These are phyloP conservation scores for Barnettozyma pratensis DNA, from an alignment of 805 yeast genomes.

Conservation along the genomic window DNA sequence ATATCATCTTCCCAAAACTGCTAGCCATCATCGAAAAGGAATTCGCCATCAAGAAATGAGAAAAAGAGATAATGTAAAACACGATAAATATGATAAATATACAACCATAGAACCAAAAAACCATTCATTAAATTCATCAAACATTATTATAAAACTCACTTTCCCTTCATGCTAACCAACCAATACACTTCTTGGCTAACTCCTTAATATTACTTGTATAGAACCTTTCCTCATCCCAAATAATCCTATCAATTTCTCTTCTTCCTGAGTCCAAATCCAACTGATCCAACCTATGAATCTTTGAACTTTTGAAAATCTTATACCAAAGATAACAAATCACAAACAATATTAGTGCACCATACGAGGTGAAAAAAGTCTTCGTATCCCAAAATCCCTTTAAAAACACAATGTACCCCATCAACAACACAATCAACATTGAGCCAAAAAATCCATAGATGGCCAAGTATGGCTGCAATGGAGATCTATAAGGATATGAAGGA, in stretches of 20 bases:
- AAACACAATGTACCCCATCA: slow-evolving; percentile 62
- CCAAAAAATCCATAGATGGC: slow-evolving; percentile 61
- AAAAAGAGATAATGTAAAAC: background rate
- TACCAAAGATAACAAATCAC: slow-evolving; percentile 46
- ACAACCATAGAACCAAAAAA: too few relatives aligned
- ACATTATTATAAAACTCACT: too few relatives aligned
- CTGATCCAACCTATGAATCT: slow-evolving; percentile 63
- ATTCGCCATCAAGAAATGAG: slow-evolving; percentile 15
- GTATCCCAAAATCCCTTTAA: slow-evolving; percentile 53
- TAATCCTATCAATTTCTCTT: slow-evolving; percentile 72
- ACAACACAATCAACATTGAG: slow-evolving; percentile 42
- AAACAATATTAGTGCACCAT: slow-evolving; percentile 56
- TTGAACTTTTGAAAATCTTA: slow-evolving; percentile 55
- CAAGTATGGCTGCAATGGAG: slow-evolving; percentile 65
- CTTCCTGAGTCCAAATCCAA: slow-evolving; percentile 81
- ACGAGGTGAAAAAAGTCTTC: slow-evolving; percentile 57
- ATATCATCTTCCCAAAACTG: slow-evolving; percentile 74
- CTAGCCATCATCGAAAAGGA: slow-evolving; percentile 32
- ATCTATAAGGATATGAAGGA: slow-evolving; percentile 59
- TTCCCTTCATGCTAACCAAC: slow-evolving; percentile 27
- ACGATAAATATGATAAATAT: background rate
- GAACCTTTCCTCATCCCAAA: slow-evolving; percentile 71
- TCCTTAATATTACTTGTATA: slow-evolving; percentile 29
- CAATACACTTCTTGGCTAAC: slow-evolving; percentile 21
- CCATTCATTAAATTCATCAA: background rate